A percentile compares a stretch with the other conserved stretches of the same genome.
These are phyloP conservation scores for Clonostachys sp. DNA, from an alignment of 2,329 filamentous ascomycete genomes.

Conservation along the genomic window DNA sequence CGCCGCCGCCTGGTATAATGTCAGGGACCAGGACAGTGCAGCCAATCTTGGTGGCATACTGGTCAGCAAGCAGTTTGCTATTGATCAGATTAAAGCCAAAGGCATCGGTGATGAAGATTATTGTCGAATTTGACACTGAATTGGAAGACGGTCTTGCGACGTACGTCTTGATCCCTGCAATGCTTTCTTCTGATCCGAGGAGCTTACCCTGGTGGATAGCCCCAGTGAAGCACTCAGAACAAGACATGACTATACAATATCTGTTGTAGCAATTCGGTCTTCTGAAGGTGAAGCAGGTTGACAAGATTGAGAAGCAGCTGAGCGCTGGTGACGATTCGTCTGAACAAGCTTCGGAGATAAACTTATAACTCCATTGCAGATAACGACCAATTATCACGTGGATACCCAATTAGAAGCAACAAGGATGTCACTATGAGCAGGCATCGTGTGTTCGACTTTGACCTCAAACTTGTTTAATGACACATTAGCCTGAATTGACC, in stretches of 20 bases:
- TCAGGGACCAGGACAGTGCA: conserved; percentile 16
- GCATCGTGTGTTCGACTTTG: no score
- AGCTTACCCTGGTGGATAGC: conserved; percentile 3
- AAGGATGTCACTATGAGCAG: no score
- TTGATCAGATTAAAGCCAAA: conserved; percentile 10
- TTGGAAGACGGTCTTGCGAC: conserved; percentile 1
- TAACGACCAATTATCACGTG: no score
- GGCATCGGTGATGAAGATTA: conserved; percentile 9
- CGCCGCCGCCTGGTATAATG: conserved; percentile 12
- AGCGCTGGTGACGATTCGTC: no score
- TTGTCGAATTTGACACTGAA: conserved; percentile 5
- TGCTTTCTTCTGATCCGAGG: conserved; percentile 3
- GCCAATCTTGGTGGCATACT: conserved; percentile 10
- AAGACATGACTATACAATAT: neutral
- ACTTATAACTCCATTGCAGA: no score
- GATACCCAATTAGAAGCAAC: no score
- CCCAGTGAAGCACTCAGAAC: conserved; percentile 5
- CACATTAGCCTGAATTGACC: no score
- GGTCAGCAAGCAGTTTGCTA: conserved; percentile 11
- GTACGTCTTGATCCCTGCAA: conserved; percentile 6
- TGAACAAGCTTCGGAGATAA: no score
- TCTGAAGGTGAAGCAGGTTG: no score
- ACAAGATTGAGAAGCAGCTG: no score
- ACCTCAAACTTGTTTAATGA: no score
- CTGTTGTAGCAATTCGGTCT: no score